Evolutionary conservation across 2,329 filamentous ascomycete genomes (phyloP).

Genomic region (Nigrospora osmanthi): DNA sequence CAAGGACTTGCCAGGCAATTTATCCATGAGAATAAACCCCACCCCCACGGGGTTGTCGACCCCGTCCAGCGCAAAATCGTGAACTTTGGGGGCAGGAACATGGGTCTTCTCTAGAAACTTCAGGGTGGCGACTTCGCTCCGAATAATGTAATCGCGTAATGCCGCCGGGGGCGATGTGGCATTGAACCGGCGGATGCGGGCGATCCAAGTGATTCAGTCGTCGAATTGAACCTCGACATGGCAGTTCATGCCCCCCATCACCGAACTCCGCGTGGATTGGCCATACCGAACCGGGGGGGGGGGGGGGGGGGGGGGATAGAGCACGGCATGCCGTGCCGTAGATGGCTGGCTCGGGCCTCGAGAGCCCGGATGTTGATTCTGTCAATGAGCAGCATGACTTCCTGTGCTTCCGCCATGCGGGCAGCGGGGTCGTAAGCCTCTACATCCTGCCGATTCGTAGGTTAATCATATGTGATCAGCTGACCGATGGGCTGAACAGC

Average conservation of each 20-base stretch:
- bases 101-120: slow-evolving; percentile 27
- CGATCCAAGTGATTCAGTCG: slow-evolving; percentile 33
- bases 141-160: slow-evolving; percentile 25
- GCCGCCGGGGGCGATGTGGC: slow-evolving; percentile 25
- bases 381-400: slow-evolving; percentile 23
- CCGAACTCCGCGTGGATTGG: slow-evolving; percentile 19
- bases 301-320: too few species aligned
- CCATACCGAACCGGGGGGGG: slow-evolving; percentile 28
- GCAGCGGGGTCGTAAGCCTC: slow-evolving; percentile 23
- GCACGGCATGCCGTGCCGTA: slow-evolving; percentile 26
- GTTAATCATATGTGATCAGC: slow-evolving; percentile 6
- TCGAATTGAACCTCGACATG: slow-evolving; percentile 32
- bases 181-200: slow-evolving; percentile 30
- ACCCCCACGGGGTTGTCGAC: slow-evolving; percentile 25
- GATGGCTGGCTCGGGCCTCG: slow-evolving; percentile 21
- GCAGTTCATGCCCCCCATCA: slow-evolving; percentile 38
- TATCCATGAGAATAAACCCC: slow-evolving; percentile 34
- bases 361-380: slow-evolving; percentile 28
- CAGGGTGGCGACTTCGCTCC: slow-evolving; percentile 33
- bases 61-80: slow-evolving; percentile 24
- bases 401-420: slow-evolving; percentile 22
- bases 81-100: slow-evolving; percentile 28
- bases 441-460: slow-evolving; percentile 20
- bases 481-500: not conserved
- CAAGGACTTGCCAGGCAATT: slow-evolving; percentile 28